Evolutionary conservation across 345 rosid genomes (phyloP), one percentile per base, ranked within the genome.

Genomic region (Linum tenue): DNA sequence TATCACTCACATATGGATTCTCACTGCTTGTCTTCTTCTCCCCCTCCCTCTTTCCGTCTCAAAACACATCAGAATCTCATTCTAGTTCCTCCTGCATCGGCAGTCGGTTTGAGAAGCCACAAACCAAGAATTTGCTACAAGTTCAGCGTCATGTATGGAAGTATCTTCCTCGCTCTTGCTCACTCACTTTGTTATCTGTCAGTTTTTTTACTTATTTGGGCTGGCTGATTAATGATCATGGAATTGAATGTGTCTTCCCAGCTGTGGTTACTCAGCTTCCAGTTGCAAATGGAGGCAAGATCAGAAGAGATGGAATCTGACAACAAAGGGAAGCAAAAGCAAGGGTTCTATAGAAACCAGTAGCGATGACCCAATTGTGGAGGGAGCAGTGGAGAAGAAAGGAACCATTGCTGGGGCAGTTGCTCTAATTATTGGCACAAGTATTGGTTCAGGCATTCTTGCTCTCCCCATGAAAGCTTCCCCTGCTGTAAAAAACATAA

Each of bases 381-480:
- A 62, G 37, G 69, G 2, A 53, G 62, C 41, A 60, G 67, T 72
- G 62, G 75, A 72, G 64, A 77, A 72, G 66, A 80, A 83, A 59
- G 91, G 91, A 66, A 83, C 72, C 0, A 64, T 80, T n/a, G 78
- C 70, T 39, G 85, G 91, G 5, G 91, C 88, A 5, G 80, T 77
- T 65, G 86, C 86, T 17, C 80, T 84, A 58, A 75, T 86, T 38
- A 67, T 86, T 58, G 86, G 88, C 41, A 84, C 86, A 39, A 82
- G 85, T 71, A 82, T 84, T 64, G 86, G 91, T 9, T 80, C 85
- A 2, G 91, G 86, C 15, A 86, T 84, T 22, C 86, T 82, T 67
- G 84, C 84, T 5, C 84, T 86, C 7, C 86, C 91, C 22, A 60
- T 64, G 64, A 80, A 80, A 76, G 91, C 88, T 76, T 71, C 82